Percentiles rank a stretch among this genome's conserved stretches.
phyloP scores from a whole-genome alignment of 2,329 filamentous ascomycete species.

The Fusarium sp. region DNA sequence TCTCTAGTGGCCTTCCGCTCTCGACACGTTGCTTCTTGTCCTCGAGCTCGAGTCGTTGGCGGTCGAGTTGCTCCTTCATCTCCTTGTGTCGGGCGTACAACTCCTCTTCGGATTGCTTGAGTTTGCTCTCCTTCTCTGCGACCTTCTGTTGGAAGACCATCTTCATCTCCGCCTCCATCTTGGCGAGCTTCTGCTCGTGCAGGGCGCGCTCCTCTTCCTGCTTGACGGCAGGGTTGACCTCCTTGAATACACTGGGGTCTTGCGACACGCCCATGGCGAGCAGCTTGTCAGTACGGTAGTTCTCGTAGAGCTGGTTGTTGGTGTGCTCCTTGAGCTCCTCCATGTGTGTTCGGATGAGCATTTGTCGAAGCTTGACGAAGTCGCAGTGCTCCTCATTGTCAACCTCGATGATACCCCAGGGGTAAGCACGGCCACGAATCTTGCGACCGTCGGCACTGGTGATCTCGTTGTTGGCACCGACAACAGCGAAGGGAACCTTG shows the following conservation, averaged over 20 bases:
- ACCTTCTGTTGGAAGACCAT: slow-evolving; percentile 99
- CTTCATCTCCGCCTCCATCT: slow-evolving; percentile 99
- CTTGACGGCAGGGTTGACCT: slow-evolving; percentile 99
- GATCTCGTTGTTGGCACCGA: slow-evolving; percentile 96
- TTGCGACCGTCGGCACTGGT: slow-evolving; percentile 91
- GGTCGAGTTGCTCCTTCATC: slow-evolving; percentile 99
- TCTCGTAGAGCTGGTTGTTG: slow-evolving; percentile 98
- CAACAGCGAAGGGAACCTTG: slow-evolving; percentile 98
- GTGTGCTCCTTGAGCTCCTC: slow-evolving; percentile 99
- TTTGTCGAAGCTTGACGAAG: slow-evolving; percentile 99
- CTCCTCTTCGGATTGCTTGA: slow-evolving; percentile 99
- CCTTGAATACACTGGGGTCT: slow-evolving; percentile 99
- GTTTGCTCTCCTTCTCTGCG: slow-evolving; percentile 98
- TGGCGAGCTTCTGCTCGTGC: slow-evolving; percentile 99
- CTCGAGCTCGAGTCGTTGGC: slow-evolving; percentile 93
- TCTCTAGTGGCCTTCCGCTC: slow-evolving; percentile 94
- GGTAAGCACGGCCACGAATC: slow-evolving; percentile 95
- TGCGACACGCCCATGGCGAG: slow-evolving; percentile 98
- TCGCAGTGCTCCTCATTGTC: slow-evolving; percentile 99
- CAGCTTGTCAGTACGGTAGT: slow-evolving; percentile 99
- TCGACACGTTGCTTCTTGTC: slow-evolving; percentile 98
- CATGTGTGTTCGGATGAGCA: slow-evolving; percentile 99
- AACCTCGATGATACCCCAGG: slow-evolving; percentile 98
- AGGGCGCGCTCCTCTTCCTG: slow-evolving; percentile 98
- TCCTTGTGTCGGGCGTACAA: slow-evolving; percentile 97